Evolutionary conservation across 371 early-diverging fungal species (phyloP), one percentile per base, ranked within the genome.

Genomic region (Rhizomucor pusillus): DNA sequence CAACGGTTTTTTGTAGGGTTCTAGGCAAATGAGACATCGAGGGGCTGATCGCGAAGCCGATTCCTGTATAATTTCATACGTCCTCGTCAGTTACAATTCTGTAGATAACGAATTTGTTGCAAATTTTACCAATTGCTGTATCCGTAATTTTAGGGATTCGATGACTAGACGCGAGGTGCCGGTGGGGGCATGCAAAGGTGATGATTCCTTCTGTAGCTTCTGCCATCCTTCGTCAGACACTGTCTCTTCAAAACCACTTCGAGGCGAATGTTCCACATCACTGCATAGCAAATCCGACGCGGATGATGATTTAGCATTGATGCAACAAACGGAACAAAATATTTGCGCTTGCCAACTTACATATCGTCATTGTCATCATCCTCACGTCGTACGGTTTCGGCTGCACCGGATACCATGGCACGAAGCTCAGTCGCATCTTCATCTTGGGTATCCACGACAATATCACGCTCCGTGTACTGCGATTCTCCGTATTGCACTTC

Each of bases 11-110:
- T 74, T 75, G 69, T 88, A 92, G 0, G 84, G 74, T 41, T 90
- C 91, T n/a, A 90, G 67, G 61, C 95, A 95, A 11, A 93, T 88
- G 14, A 90, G 68, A 67, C 95, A 95, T 46, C 82, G 80, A 1
- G 79, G 86, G 13, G 71, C 67, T 5, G 79, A 74, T 24, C 75
- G 69, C 12, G 81, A 63, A 5, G 75, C 67, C 12, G 65, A 51
- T 59, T 89, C 82, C 62, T 62, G 46, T 20, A 19, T 4, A 3
- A 7, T 29, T 29, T 29, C 5, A 29, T 29, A 29, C 7, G 19
- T 34, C 11, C 12, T 18, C 12, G 25, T 50, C 18, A 34, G 18
- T 37, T 14, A 35, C 39, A 29, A 29, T 10, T 3, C 3, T 5
- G 11, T 3, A 41, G 5, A 41, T 19, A 41, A 41, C 19, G 5